Evolutionary conservation across 352 stramenopile genomes (phyloP).

Genomic region (Albugo laibachii): DNA sequence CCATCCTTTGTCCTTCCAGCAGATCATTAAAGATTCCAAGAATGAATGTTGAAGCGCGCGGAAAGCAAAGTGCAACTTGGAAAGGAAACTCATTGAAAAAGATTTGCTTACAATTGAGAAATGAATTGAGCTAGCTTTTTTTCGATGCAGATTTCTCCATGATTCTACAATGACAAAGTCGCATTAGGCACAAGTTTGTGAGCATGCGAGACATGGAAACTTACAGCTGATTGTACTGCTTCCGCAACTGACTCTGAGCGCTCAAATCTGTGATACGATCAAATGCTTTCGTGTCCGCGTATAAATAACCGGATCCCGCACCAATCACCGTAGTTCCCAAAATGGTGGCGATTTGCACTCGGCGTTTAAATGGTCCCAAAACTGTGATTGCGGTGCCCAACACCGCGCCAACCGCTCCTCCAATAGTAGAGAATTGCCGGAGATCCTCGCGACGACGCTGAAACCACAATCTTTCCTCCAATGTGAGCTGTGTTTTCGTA

Average conservation of each 20-base stretch:
- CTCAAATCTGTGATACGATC: slow-evolving; percentile 56
- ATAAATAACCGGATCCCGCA: slow-evolving; percentile 33
- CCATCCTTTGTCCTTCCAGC: slow-evolving; percentile 88
- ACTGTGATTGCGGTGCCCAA: slow-evolving; percentile 34
- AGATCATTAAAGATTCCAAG: slow-evolving; percentile 27
- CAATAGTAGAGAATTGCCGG: slow-evolving; percentile 39
- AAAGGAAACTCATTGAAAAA: neutral
- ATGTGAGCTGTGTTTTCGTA: slow-evolving; percentile 19
- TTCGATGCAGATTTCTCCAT: slow-evolving; percentile 48
- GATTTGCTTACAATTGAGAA: neutral
- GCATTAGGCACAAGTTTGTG: neutral
- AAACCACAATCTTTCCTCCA: slow-evolving; percentile 73
- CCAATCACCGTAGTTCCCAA: slow-evolving; percentile 35
- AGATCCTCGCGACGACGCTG: slow-evolving; percentile 45
- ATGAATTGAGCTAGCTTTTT: neutral
- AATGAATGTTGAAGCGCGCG: neutral
- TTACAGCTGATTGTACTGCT: slow-evolving; percentile 66
- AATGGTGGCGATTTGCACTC: slow-evolving; percentile 38
- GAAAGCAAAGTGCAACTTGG: neutral
- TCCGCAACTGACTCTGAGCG: slow-evolving; percentile 47
- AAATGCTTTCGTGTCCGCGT: slow-evolving; percentile 49
- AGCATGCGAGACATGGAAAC: slow-evolving; percentile 1
- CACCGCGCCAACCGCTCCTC: slow-evolving; percentile 27
- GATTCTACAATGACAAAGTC: slow-evolving; percentile 10
- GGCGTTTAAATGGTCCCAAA: slow-evolving; percentile 40